Conservation (phyloP, 163 green algal genomes). For the Picocystis sp. region DNA sequence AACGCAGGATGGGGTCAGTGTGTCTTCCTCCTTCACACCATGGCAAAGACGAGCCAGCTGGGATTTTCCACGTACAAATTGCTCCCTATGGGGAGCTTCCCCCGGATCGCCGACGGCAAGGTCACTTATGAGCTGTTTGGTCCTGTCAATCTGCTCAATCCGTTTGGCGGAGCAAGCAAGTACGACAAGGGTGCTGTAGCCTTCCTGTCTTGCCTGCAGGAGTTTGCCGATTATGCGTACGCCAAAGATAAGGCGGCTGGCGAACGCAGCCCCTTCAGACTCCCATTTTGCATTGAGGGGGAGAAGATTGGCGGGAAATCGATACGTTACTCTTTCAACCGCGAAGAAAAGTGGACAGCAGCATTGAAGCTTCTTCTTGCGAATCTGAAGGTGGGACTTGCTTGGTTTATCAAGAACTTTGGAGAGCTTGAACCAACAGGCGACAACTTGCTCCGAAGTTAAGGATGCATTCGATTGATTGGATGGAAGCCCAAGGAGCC, state of each 20-base stretch:
- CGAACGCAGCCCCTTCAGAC: conserved; percentile 39
- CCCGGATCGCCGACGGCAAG: conserved; percentile 51
- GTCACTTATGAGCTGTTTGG: conserved; percentile 70
- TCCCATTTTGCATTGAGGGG: conserved; percentile 76
- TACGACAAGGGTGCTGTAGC: conserved; percentile 80
- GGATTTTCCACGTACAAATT: conserved; percentile 39
- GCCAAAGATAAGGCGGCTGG: conserved; percentile 19
- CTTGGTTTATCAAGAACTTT: no score
- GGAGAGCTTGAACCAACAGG: no score
- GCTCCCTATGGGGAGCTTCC: conserved; percentile 65
- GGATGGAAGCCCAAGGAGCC: no score
- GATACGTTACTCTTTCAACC: conserved; percentile 65
- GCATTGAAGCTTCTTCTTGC: conserved; percentile 85
- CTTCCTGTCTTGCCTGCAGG: conserved; percentile 70
- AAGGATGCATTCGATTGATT: no score
- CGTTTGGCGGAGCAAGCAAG: conserved; percentile 34
- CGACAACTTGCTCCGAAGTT: no score
- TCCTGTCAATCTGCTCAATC: conserved; percentile 58
- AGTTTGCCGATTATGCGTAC: conserved; percentile 67
- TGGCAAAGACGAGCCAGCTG: conserved; percentile 43
- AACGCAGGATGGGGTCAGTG: conserved; percentile 93
- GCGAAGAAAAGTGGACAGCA: conserved; percentile 80
- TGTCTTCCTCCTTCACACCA: conserved; percentile 81
- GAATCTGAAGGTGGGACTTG: conserved; percentile 35
- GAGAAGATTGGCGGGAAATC: conserved; percentile 48